A percentile compares a stretch with the other conserved stretches of the same genome.
These are phyloP conservation scores for Oidium heveae DNA, from an alignment of 2,329 filamentous ascomycete species.

Conservation along the genomic window DNA sequence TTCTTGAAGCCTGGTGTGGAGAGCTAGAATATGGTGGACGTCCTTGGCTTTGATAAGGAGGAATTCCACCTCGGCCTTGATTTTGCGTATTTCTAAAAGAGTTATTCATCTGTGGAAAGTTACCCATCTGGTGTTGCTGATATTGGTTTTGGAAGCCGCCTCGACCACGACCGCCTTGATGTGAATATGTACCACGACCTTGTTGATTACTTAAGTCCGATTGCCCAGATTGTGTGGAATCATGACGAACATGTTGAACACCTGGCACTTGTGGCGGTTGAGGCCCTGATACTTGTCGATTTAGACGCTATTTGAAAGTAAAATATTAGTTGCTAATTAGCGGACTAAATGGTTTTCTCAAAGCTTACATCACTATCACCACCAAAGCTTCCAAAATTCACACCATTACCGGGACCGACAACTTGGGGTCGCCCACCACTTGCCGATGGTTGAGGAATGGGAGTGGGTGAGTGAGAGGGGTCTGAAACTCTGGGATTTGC, in stretches of 20 bases:
- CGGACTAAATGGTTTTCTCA: not conserved
- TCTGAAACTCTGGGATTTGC: constrained; percentile 56
- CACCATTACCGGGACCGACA: constrained; percentile 39
- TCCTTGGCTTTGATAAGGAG: constrained; percentile 21
- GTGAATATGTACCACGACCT: constrained; percentile 15
- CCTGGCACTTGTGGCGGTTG: constrained; percentile 34
- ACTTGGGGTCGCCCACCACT: constrained; percentile 61
- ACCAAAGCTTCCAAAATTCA: constrained; percentile 61
- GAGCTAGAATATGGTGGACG: constrained; percentile 32
- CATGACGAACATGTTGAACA: constrained; percentile 56
- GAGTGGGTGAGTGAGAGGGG: constrained; percentile 70
- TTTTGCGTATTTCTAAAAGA: constrained; percentile 13
- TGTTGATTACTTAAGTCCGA: constrained; percentile 40
- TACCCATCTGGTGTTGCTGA: constrained; percentile 23
- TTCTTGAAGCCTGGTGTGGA: constrained; percentile 35
- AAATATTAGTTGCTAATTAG: not conserved
- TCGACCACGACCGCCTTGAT: constrained; percentile 15
- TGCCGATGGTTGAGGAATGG: constrained; percentile 51
- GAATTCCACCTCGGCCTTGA: constrained; percentile 25
- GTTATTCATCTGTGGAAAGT: constrained; percentile 21
- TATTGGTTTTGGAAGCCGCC: constrained; percentile 26
- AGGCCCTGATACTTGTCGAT: constrained; percentile 38
- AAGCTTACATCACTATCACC: constrained; percentile 56
- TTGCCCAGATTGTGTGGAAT: constrained; percentile 65
- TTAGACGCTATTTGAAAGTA: constrained; percentile 28